Conservation (phyloP, 441 rosid species). For the Pelargonium exstipulatum region DNA sequence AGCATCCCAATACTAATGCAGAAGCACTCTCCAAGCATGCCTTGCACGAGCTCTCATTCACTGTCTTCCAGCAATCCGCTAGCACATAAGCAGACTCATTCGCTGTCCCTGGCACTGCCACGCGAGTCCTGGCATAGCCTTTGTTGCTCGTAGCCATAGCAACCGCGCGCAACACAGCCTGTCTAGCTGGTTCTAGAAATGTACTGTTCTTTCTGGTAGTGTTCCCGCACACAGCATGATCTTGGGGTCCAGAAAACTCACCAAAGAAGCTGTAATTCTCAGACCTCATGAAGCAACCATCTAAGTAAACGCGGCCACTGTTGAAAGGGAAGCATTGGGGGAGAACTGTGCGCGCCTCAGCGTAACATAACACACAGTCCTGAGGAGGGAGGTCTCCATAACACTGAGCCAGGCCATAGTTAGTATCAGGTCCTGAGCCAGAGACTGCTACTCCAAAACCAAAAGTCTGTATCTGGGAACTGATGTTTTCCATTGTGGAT, state of each 20-base stretch:
- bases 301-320: constrained; percentile 71
- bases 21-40: constrained; percentile 71
- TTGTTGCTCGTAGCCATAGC: constrained; percentile 35
- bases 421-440: constrained; percentile 66
- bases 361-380: constrained; percentile 84
- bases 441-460: constrained; percentile 58
- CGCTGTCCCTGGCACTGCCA: constrained; percentile 30
- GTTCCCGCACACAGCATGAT: constrained; percentile 60
- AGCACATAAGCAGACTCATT: constrained; percentile 54
- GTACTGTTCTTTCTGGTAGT: constrained; percentile 31
- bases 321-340: constrained; percentile 83
- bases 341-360: constrained; percentile 75
- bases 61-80: constrained; percentile 74
- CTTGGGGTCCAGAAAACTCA: constrained; percentile 59
- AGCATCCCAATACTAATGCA: constrained; percentile 43
- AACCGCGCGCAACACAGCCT: constrained; percentile 41
- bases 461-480: constrained; percentile 42
- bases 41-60: constrained; percentile 57
- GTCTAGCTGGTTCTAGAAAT: constrained; percentile 39
- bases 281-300: constrained; percentile 91
- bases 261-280: constrained; percentile 71
- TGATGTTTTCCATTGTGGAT: constrained; percentile 66
- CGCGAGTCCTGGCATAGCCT: constrained; percentile 46
- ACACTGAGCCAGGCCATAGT: constrained; percentile 82
- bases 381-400: constrained; percentile 72